Percentiles rank a stretch among this genome's conserved stretches.
phyloP scores from a whole-genome alignment of 805 yeast species.

The Isabelozyma rhagii region DNA sequence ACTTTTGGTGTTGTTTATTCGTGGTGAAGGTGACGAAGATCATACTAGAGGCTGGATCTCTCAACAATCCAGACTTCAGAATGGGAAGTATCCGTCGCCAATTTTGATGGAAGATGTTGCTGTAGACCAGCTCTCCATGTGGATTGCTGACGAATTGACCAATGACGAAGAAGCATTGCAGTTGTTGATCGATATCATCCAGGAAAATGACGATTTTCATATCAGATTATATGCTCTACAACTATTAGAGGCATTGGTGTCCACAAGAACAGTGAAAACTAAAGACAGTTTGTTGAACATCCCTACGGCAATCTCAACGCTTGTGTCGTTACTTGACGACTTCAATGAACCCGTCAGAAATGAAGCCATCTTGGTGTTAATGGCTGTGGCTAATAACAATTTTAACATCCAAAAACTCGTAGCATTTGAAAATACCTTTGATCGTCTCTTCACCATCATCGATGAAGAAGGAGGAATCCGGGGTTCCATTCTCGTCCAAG shows the following conservation, averaged over 20 bases:
- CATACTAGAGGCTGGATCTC: slow-evolving; percentile 69
- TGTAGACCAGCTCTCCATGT: slow-evolving; percentile 82
- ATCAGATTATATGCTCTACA: slow-evolving; percentile 79
- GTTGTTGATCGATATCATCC: slow-evolving; percentile 40
- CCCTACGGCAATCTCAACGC: slow-evolving; percentile 75
- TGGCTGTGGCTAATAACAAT: slow-evolving; percentile 78
- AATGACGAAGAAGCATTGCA: slow-evolving; percentile 40
- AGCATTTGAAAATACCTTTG: slow-evolving; percentile 92
- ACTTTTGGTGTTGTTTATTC: slow-evolving; percentile 71
- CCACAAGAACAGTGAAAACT: slow-evolving; percentile 70
- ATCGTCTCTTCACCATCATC: slow-evolving; percentile 72
- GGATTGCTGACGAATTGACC: slow-evolving; percentile 93
- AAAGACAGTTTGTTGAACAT: slow-evolving; percentile 69
- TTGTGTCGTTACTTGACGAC: slow-evolving; percentile 54
- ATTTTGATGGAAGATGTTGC: slow-evolving; percentile 51
- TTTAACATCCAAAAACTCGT: slow-evolving; percentile 87
- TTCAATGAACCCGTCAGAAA: slow-evolving; percentile 79
- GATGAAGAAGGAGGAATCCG: slow-evolving; percentile 85
- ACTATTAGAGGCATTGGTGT: slow-evolving; percentile 74
- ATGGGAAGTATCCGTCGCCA: slow-evolving; percentile 80
- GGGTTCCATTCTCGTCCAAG: slow-evolving; percentile 89
- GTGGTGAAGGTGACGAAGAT: slow-evolving; percentile 62
- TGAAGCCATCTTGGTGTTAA: slow-evolving; percentile 78
- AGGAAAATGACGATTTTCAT: slow-evolving; percentile 63
- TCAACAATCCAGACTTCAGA: slow-evolving; percentile 67